phyloP scores from a whole-genome alignment of 441 rosid species.

The Mallotus japonicus region DNA sequence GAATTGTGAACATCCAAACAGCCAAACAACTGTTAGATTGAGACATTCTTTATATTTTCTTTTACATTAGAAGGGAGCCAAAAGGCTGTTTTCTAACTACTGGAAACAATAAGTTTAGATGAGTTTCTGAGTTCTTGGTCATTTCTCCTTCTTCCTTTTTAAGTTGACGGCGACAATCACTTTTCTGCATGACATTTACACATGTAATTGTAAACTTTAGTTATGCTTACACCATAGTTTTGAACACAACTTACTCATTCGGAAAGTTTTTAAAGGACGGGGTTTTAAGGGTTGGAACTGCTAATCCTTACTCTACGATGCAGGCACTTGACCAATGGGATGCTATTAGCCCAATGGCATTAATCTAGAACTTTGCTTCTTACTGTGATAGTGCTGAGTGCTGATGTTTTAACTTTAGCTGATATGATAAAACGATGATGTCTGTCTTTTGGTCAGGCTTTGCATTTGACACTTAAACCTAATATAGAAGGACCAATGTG shows the following conservation, averaged over 20 bases:
- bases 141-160: conserved; percentile 8
- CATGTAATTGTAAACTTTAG: neutral
- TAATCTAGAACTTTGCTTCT: neutral
- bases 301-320: no score
- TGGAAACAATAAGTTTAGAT: conserved; percentile 30
- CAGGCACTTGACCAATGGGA: no score
- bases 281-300: no score
- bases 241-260: neutral
- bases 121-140: conserved; percentile 21
- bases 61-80: no score
- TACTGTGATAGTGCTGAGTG: neutral
- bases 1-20: conserved; percentile 9
- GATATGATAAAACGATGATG: neutral
- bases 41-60: conserved; percentile 31
- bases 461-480: conserved; percentile 11
- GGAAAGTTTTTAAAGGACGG: no score
- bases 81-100: conserved; percentile 7
- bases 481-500: neutral
- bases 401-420: conserved; percentile 1
- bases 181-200: neutral
- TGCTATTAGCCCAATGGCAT: neutral
- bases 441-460: conserved; percentile 10
- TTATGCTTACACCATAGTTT: neutral
- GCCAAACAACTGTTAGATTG: conserved; percentile 14
- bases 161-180: neutral